Evolutionary conservation across 2,329 filamentous ascomycete species (phyloP), one percentile per base, ranked within the genome.

Genomic region (Aspergillus luchuensis): DNA sequence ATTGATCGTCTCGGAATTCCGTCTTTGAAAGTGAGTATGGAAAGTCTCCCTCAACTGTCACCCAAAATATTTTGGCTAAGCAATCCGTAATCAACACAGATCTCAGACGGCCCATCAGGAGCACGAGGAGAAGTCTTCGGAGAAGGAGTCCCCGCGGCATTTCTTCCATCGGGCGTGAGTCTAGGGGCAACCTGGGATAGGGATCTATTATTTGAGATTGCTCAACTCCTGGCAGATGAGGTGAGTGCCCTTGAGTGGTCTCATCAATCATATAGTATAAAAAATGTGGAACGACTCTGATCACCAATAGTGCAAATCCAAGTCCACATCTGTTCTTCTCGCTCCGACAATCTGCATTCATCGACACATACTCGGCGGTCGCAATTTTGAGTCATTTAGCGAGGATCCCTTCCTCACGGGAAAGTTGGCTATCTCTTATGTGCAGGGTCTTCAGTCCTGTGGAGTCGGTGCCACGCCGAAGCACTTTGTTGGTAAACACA

Each of bases 361-460:
- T n/a, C 41, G 54, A 11, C 41, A 56, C 28, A 41, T 43, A 7
- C 43, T 56, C n/a, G 55, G 55, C 13, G 55, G 55, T 8, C 43
- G 55, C 25, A 57, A 57, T 17, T 57, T 50, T 23, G 55, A 57
- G 21, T 7, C 54, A 7, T 57, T 36, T n/a, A 48, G 54, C n/a
- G 55, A 57, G 17, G 55, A 57, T 21, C 55, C 55, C 5, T 57
- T 38, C n/a, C 30, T 49, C 28, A 39, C 28, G 4, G 43, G 55
- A 2, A 50, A 39, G 43, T 30, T 57, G 2, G 55, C 28, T 8
- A 8, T 21, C 2, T 43, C 43, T 8, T n/a, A 39, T 23, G 43
- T 57, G 15, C 43, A 19, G 6, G 55, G 55, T 13, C 8, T 49
- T n/a, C 55, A 57, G 30, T 57, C 43, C 30, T 30, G 17, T 10